Conservation (phyloP, 306 rosid species). For the Medicago arabica region DNA sequence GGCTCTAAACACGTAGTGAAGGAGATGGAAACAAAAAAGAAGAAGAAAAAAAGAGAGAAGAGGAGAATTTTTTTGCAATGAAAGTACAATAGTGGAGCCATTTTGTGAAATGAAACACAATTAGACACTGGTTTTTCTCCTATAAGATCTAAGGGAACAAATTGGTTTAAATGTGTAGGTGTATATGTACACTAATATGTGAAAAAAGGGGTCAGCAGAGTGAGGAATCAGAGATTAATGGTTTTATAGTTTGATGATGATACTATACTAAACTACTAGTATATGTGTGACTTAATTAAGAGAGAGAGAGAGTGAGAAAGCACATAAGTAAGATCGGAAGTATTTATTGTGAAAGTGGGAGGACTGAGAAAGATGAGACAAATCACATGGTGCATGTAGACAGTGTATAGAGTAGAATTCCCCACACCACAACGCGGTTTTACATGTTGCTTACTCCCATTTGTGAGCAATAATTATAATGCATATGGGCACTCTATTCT, state of each 20-base stretch:
- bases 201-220: background rate
- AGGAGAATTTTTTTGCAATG: conserved; percentile 50
- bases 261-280: too few relatives aligned
- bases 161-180: background rate
- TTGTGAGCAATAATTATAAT: background rate
- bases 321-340: conserved; percentile 39
- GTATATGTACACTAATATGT: conserved; percentile 25
- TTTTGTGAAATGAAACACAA: conserved; percentile 46
- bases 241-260: conserved; percentile 23
- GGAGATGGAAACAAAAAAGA: conserved; percentile 40
- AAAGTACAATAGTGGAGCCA: conserved; percentile 64
- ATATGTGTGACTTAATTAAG: too few relatives aligned
- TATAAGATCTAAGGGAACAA: background rate
- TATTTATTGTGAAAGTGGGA: conserved; percentile 46
- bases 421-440: conserved; percentile 52
- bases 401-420: conserved; percentile 1
- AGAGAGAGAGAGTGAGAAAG: background rate
- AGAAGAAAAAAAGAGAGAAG: conserved; percentile 45
- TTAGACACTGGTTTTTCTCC: background rate
- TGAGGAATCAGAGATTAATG: background rate
- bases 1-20: conserved; percentile 47
- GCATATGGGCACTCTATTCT: background rate
- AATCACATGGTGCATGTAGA: conserved; percentile 49
- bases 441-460: background rate
- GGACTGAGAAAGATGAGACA: conserved; percentile 33